A percentile compares a stretch with the other conserved stretches of the same genome.
phyloP scores from a whole-genome alignment of 202 grass and related monocot species.

The Schoenoplectus triqueter region DNA sequence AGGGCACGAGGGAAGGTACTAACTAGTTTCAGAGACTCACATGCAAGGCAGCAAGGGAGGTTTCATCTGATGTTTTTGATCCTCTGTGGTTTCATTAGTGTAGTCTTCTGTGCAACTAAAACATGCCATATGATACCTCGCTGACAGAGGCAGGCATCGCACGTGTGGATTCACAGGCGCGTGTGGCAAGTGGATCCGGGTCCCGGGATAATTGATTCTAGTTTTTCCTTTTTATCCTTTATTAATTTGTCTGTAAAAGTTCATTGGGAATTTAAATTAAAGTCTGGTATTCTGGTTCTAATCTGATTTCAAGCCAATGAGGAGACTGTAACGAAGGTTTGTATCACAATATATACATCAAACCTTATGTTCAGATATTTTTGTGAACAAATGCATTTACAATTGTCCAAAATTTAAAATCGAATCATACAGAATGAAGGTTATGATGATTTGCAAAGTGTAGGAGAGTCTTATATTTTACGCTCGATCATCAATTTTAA shows the following conservation, averaged over 20 bases:
- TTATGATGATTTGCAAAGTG: no score
- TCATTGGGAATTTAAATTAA: background rate
- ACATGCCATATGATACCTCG: background rate
- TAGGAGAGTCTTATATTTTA: no score
- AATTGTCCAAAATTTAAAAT: no score
- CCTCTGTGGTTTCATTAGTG: background rate
- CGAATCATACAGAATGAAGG: no score
- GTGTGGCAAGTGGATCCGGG: background rate
- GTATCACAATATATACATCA: no score
- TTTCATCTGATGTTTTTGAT: background rate
- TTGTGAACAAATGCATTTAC: no score
- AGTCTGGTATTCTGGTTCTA: background rate
- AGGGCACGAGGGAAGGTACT: slow-evolving; percentile 36
- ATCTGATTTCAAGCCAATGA: no score
- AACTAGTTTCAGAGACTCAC: slow-evolving; percentile 45
- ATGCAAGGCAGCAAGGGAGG: slow-evolving; percentile 27
- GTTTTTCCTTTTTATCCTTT: background rate
- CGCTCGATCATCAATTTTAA: no score
- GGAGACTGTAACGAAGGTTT: no score
- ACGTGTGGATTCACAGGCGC: background rate
- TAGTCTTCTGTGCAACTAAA: background rate
- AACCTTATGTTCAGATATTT: no score
- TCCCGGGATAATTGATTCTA: background rate
- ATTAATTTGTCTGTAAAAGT: background rate
- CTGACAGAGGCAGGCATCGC: background rate